Base-by-base conservation (phyloP, 2,329 filamentous ascomycete genomes). In the Colletotrichum sp. region DNA sequence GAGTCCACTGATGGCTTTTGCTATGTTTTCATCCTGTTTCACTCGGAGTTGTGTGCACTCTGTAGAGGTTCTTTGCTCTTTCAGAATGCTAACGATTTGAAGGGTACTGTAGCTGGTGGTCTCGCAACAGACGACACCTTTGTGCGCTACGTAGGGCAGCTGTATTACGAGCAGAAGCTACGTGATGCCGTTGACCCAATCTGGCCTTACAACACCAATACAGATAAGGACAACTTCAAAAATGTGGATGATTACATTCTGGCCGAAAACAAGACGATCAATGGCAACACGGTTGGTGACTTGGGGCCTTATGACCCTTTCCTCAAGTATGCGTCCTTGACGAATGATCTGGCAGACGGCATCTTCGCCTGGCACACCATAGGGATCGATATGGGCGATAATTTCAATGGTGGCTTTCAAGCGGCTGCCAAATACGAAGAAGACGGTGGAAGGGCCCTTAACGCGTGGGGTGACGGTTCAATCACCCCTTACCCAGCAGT, bases 151-250 rank as follows among this genome's bases (percentile, higher is more conserved):
- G 88, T 93, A 32, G 92, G 92, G 18, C 92, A 94, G 81, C 83
- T 92, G 70, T 93, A 92, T 85, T 91, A 92, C 80, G 90, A 93
- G 81, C 89, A 93, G 79, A 86, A 87, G 69, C 87, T 93, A 36
- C 88, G 92, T 76, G 76, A 82, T 6, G 80, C 85, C 28, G 90
- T 92, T 68, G 89, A 92, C 73, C 80, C 82, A n/a, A 83, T 84
- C 1, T 79, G 82, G 3, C 90, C 91, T 1, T 90, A 91, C 81
- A 81, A 78, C 52, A 81, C 80, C 70, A 91, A 90, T 81, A 86
- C 82, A 0, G 36, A 18, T 18, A 44, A 44, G 36, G 36, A 44
- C 16, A 18, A 44, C 36, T 44, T 44, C 36, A 44, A 44, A 18
- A 44, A 44, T 8, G 36, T 44, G 36, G 36, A 44, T 44, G 36